Conservation (phyloP, 495 filamentous ascomycete species). For the Apiosordaria backusii region DNA sequence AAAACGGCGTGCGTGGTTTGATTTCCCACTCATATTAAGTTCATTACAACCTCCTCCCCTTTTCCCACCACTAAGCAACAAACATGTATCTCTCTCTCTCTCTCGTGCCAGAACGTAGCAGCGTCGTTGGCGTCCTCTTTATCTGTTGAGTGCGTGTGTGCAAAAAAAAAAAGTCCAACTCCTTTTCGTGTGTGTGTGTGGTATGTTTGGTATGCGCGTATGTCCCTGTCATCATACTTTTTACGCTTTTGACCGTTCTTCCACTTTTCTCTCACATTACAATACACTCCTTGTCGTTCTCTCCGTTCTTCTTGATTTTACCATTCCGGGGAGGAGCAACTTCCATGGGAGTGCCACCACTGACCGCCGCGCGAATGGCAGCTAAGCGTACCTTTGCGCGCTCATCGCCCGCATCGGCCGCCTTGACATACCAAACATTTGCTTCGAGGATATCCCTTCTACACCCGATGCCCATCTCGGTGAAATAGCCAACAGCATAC, state of each 20-base stretch:
- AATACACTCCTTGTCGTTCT: slow-evolving; percentile 55
- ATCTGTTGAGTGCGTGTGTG: neutral
- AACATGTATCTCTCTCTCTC: neutral
- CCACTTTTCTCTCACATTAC: slow-evolving; percentile 49
- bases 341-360: slow-evolving; percentile 61
- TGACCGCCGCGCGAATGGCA: slow-evolving; percentile 79
- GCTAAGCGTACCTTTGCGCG: slow-evolving; percentile 81
- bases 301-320: slow-evolving; percentile 49
- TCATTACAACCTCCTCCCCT: neutral
- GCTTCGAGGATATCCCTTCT: slow-evolving; percentile 89
- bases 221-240: neutral
- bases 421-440: slow-evolving; percentile 97
- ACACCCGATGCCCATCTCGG: slow-evolving; percentile 96
- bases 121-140: neutral
- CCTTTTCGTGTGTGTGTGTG: neutral
- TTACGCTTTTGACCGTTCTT: neutral
- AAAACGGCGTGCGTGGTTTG: neutral
- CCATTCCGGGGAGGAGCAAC: slow-evolving; percentile 45
- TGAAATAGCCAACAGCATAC: slow-evolving; percentile 96
- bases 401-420: slow-evolving; percentile 88
- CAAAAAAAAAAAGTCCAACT: neutral
- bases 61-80: neutral
- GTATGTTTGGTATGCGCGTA: neutral
- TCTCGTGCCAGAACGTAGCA: neutral
- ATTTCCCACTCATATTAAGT: neutral